Evolutionary conservation across 129 eudicot species (phyloP).

Genomic region (Centrapalus pauciflorus): DNA sequence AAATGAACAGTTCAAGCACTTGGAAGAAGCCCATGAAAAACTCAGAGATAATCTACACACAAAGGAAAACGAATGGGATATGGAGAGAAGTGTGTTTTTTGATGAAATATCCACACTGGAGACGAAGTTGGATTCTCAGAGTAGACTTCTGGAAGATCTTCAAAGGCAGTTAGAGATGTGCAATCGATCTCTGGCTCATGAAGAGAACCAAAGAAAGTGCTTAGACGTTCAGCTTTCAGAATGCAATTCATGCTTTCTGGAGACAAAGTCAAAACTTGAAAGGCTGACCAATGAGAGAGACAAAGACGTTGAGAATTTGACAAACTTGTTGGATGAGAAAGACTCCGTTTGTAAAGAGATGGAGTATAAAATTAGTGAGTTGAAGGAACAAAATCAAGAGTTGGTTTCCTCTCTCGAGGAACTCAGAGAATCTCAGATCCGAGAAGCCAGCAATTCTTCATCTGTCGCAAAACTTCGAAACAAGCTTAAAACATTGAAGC

Average conservation of each 20-base stretch:
- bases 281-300: slow-evolving; percentile 39
- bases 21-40: slow-evolving; percentile 76
- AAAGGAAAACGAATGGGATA: slow-evolving; percentile 69
- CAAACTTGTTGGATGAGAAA: slow-evolving; percentile 49
- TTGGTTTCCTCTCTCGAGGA: slow-evolving; percentile 45
- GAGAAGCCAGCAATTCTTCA: slow-evolving; percentile 37
- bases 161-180: slow-evolving; percentile 54
- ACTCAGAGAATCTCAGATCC: slow-evolving; percentile 60
- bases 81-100: slow-evolving; percentile 48
- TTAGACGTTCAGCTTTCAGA: slow-evolving; percentile 57
- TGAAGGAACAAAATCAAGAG: slow-evolving; percentile 69
- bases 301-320: slow-evolving; percentile 41
- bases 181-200: slow-evolving; percentile 63
- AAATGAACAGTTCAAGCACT: slow-evolving; percentile 65
- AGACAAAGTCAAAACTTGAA: slow-evolving; percentile 38
- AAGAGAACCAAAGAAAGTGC: slow-evolving; percentile 54
- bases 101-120: slow-evolving; percentile 59
- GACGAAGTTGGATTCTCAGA: slow-evolving; percentile 59
- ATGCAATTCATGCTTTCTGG: slow-evolving; percentile 26
- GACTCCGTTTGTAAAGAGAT: slow-evolving; percentile 52
- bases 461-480: slow-evolving; percentile 51
- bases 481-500: slow-evolving; percentile 61
- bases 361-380: slow-evolving; percentile 41
- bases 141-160: slow-evolving; percentile 46
- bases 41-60: slow-evolving; percentile 29